Evolutionary conservation across 345 rosid genomes (phyloP), one percentile per base, ranked within the genome.

Genomic region (Citrus unshiu): DNA sequence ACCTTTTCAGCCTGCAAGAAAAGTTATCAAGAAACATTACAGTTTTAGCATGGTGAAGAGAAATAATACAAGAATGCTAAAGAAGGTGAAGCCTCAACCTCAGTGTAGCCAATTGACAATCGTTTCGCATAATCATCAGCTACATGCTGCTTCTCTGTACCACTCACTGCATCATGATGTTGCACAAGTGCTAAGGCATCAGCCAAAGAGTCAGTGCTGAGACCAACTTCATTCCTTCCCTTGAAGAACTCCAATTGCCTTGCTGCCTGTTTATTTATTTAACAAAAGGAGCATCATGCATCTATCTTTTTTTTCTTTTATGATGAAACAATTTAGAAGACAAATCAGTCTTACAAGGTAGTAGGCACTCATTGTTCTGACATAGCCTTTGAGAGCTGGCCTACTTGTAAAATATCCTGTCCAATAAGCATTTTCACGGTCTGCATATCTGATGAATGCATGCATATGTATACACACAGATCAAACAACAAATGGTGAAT

Each of bases 381-480:
- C 88, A 79, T 89, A 86, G 66, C 86, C 79, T 78, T 89, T 89
- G 54, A 86, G 61, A 30, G 74, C 85, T 7, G 91, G 87, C 59
- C 91, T 82, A 71, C 91, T 86, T 13, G 91, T 83, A 85, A 86
- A 88, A 77, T 77, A 88, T 68, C 91, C 91, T 5, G 91, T 89
- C 91, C 91, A 89, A 60, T 86, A 89, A 66, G 88, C 87, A 82
- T 89, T 84, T 82, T 57, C 76, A 5, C 40, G 57, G 75, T 89
- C 91, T 79, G 89, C 91, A 78, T 88, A 86, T 75, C 91, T 88
- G 84, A 64, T 32, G 77, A 54, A 24, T 59, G 22, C 51, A 79
- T 70, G 68, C 9, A 27, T 77, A 14, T 37, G 39, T 77, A 32
- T 35, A 40, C 40, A 32, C 30, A 51, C 40, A 37, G 40, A 27